Conservation (phyloP, 2,329 filamentous ascomycete species). For the Podosphaera aphanis region DNA sequence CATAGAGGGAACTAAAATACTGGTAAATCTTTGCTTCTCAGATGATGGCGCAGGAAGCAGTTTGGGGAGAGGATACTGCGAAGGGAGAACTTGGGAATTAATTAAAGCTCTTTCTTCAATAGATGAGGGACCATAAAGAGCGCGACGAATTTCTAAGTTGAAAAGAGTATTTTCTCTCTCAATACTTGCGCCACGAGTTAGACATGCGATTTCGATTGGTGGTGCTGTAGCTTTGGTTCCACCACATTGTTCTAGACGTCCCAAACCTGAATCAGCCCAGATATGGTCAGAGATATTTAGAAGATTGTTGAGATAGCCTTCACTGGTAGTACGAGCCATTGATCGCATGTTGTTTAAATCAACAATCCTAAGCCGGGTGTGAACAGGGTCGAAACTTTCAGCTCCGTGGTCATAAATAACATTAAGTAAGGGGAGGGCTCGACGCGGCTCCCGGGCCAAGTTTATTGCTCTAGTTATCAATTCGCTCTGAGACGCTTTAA, state of each 20-base stretch:
- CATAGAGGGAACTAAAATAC: too few species aligned
- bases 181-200: slow-evolving; percentile 34
- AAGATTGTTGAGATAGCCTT: slow-evolving; percentile 50
- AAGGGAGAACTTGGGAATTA: slow-evolving; percentile 43
- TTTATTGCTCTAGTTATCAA: slow-evolving; percentile 52
- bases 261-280: slow-evolving; percentile 48
- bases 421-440: slow-evolving; percentile 38
- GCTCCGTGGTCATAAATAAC: slow-evolving; percentile 45
- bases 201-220: slow-evolving; percentile 59
- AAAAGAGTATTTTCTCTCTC: slow-evolving; percentile 60
- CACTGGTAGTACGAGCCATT: slow-evolving; percentile 42
- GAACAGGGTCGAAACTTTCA: slow-evolving; percentile 40
- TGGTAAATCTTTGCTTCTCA: slow-evolving; percentile 71
- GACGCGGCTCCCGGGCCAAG: slow-evolving; percentile 28
- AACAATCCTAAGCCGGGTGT: slow-evolving; percentile 63
- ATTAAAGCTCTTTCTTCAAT: slow-evolving; percentile 52
- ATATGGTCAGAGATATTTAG: slow-evolving; percentile 51
- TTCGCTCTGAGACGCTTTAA: slow-evolving; percentile 41
- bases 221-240: slow-evolving; percentile 62
- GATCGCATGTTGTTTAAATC: slow-evolving; percentile 42
- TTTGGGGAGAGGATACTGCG: slow-evolving; percentile 35
- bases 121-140: slow-evolving; percentile 42
- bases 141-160: slow-evolving; percentile 50
- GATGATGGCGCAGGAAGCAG: slow-evolving; percentile 74
- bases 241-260: slow-evolving; percentile 59